phyloP scores from a whole-genome alignment of 257 asterid species.

The Solanum stenotomum region DNA sequence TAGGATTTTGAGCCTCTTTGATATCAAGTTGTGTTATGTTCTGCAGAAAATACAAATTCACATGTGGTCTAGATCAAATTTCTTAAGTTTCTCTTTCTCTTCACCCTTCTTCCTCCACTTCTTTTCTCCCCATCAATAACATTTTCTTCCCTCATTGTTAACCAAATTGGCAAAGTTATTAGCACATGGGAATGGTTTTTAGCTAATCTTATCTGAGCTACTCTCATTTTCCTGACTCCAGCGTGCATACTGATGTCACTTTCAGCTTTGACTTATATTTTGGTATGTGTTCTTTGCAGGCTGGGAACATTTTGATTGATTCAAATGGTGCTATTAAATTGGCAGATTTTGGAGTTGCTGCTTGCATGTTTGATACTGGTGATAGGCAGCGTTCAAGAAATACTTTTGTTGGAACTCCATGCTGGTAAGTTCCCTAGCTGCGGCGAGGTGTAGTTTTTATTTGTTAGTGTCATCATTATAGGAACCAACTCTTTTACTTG shows the following conservation, averaged over 20 bases:
- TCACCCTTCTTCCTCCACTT: background rate
- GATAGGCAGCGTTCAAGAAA: slow-evolving; percentile 97
- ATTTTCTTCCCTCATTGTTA: background rate
- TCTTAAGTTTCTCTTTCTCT: background rate
- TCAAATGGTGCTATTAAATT: slow-evolving; percentile 67
- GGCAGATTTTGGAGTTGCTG: slow-evolving; percentile 99
- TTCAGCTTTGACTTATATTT: background rate
- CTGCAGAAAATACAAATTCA: background rate
- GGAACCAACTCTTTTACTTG: background rate
- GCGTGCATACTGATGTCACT: background rate
- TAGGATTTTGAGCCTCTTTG: background rate
- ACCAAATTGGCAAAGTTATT: background rate
- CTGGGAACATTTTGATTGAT: slow-evolving; percentile 92
- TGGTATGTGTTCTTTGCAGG: slow-evolving; percentile 37
- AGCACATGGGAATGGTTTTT: background rate
- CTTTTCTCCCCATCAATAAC: background rate
- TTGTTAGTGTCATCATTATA: background rate
- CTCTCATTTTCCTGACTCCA: background rate
- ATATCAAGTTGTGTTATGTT: background rate
- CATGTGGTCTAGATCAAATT: background rate
- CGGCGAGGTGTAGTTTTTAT: background rate
- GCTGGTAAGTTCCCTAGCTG: slow-evolving; percentile 52
- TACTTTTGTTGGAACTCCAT: slow-evolving; percentile 98
- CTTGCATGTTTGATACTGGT: slow-evolving; percentile 94
- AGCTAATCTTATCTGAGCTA: background rate